Evolutionary conservation across 176 grass and related monocot genomes (phyloP), one percentile per base, ranked within the genome.

Genomic region (Eragrostis nindensis): DNA sequence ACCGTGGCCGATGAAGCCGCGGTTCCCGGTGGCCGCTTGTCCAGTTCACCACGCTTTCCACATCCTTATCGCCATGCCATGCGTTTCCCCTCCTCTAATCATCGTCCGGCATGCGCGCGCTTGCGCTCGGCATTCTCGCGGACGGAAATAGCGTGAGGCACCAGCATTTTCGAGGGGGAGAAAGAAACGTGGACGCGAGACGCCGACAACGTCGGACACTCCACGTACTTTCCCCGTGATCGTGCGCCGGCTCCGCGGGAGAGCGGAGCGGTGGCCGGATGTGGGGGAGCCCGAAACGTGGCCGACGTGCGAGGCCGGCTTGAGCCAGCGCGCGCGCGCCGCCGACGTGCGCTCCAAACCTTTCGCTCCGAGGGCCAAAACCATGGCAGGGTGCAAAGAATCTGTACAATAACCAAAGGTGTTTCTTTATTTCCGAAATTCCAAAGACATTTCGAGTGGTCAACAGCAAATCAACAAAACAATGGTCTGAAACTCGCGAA

Each of bases 91-190:
- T 12, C n/a, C 18, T 14, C 0, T n/a, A 78, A 54, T 78, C 76
- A 66, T 40, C 21, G 17, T 22, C 56, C 18, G 7, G 61, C 60
- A 13, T 14, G 26, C 59, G 6, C 19, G 24, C 57, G 30, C 36
- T 39, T 62, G 18, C n/a, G 25, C 62, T 8, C 29, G 2, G 26
- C 63, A 52, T 45, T 77, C 50, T 77, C 27, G 57, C 48, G 26
- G 69, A 68, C 75, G 21, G 13, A 84, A 84, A 80, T 79, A 68
- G 75, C 86, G 62, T 68, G 80, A 73, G 66, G 80, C 74, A 26
- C 36, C 73, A 48, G 41, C 39, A 64, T 24, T 67, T 21, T 12
- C n/a, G n/a, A n/a, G n/a, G 15, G 29, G 80, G 46, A 8, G 21
- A 56, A 71, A 78, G 67, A 78, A 87, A 83, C 81, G 81, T 84